Evolutionary conservation across 306 rosid genomes (phyloP), one percentile per base, ranked within the genome.

Genomic region (Vigna unguiculata): DNA sequence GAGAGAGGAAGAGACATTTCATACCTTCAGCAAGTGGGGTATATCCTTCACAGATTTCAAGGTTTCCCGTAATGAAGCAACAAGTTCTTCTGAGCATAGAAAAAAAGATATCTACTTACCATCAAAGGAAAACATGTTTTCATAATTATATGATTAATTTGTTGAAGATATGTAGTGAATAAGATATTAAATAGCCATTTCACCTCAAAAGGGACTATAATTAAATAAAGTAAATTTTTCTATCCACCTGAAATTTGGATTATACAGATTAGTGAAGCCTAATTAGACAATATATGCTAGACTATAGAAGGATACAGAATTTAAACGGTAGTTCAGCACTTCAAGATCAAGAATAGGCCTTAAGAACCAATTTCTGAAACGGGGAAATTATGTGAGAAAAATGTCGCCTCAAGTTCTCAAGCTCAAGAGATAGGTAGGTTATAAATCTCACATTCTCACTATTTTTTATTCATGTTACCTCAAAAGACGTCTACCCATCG

Each of bases 281-380:
- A 75, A 45, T 28, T 17, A 73, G 30, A 63, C 28, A 53, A 13
- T 58, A 25, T 71, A 25, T 62, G 7, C 69, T 59, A 47, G 60
- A 82, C 53, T 66, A 82, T 74, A 60, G 43, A 87, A 83, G 97
- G 98, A 94, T 94, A 94, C 98, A 25, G 86, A 82, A 86, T 92
- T 86, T 65, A 95, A 88, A 59, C 97, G 97, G 74, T 83, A 78
- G 86, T 89, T 90, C 82, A 95, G 87, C 84, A 71, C 85, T 81
- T 86, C 96, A 63, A 92, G 89, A 90, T 95, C 97, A 66, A 92
- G 90, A 81, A 95, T 86, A 78, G 98, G 98, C 90, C 96, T 86
- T 86, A 95, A 77, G 84, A 95, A 95, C 98, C 98, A 92, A 86
- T 79, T 91, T 83, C 97, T 95, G 78, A 63, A 58, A 82, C 21